Evolutionary conservation across 1,284 basidiomycete species (phyloP).

Genomic region (Lentinus polychrous): DNA sequence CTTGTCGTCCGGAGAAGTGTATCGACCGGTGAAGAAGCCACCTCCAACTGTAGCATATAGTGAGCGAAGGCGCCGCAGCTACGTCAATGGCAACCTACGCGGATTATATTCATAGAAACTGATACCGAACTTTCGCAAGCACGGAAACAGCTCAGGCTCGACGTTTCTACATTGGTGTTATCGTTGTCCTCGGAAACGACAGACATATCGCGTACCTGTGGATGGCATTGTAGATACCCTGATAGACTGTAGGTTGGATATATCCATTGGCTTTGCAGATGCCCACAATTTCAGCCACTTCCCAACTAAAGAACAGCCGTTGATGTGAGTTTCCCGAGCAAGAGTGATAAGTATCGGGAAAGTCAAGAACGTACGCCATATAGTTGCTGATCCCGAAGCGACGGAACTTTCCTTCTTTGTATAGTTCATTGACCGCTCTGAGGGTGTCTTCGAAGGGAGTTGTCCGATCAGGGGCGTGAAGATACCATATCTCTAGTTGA

Average conservation of each 20-base stretch:
- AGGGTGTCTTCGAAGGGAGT: constrained; percentile 42
- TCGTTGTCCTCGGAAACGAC: not conserved
- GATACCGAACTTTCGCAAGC: constrained; percentile 55
- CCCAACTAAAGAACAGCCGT: constrained; percentile 28
- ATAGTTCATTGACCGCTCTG: constrained; percentile 39
- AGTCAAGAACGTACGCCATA: constrained; percentile 25
- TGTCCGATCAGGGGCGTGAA: constrained; percentile 47
- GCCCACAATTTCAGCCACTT: constrained; percentile 59
- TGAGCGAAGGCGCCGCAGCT: not conserved
- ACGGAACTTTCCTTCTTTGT: constrained; percentile 40
- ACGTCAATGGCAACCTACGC: constrained; percentile 15
- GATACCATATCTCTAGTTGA: constrained; percentile 43
- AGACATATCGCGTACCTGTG: constrained; percentile 26
- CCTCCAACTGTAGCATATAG: constrained; percentile 24
- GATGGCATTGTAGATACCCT: constrained; percentile 56
- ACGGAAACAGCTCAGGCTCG: constrained; percentile 58
- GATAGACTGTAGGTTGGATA: constrained; percentile 61
- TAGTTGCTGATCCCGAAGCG: constrained; percentile 50
- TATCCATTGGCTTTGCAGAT: constrained; percentile 50
- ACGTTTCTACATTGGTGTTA: constrained; percentile 24
- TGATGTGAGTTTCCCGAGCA: no score
- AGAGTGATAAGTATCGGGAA: not conserved
- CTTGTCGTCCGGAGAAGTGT: constrained; percentile 21
- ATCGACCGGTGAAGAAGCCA: constrained; percentile 33
- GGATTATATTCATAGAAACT: constrained; percentile 57